Evolutionary conservation across 164 flowering plant species (phyloP), one percentile per base, ranked within the genome.

Genomic region (Akebia trifoliata): DNA sequence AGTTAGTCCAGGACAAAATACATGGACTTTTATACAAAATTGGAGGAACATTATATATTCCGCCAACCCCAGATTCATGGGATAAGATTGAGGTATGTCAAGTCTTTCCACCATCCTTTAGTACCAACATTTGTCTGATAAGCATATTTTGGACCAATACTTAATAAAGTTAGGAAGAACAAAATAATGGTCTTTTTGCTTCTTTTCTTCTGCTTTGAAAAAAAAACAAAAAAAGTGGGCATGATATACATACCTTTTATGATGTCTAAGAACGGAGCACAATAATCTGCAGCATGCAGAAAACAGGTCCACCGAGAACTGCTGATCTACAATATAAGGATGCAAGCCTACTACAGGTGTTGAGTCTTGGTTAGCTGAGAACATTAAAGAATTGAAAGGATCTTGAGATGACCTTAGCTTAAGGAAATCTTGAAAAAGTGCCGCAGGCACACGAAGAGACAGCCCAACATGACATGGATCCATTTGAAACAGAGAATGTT

Each of bases 221-320:
- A 43, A 14, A 21, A 21, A 14, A 50, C 28, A 20, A 42, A 44
- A 31, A 15, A 38, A 34, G 30, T 46, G 31, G 49, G 15, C 14
- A 26, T 48, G 14, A 34, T 20, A 15, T 9, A 17, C 56, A 59
- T 67, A 84, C 98, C 86, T 81, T 68, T 73, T 76, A 58, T 69
- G 85, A 78, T 89, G 98, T 70, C 81, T 87, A 40, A 92, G 59
- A 62, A 79, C 72, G 9, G 89, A 78, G 61, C 70, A 78, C 50
- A 92, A 57, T 50, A 92, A 59, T 51, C 82, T 74, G 76, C 98
- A 92, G 70, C 86, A 82, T 29, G 90, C 86, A 66, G 84, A 78
- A 78, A 67, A 92, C 18, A 92, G 65, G 47, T 77, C 74, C 7
- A 84, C 57, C 2, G 84, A 74, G 70, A 83, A 87, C 53, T 66